Percentiles rank a stretch among this genome's conserved stretches.
phyloP scores from a whole-genome alignment of 257 asterid genomes.

The Nicotiana otophora region DNA sequence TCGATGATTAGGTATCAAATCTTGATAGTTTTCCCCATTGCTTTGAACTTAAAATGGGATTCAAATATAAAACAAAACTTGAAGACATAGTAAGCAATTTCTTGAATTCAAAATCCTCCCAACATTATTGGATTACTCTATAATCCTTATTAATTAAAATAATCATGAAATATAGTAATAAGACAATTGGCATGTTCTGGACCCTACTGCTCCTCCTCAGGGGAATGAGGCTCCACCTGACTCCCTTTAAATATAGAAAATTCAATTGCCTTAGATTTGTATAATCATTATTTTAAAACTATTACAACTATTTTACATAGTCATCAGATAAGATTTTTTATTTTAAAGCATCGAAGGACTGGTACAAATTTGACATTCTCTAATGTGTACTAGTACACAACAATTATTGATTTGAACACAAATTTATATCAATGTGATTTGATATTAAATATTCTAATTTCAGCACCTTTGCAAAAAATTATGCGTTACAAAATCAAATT shows the following conservation, averaged over 20 bases:
- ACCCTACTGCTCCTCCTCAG: conserved; percentile 19
- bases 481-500: too few species aligned
- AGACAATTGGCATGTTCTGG: conserved; percentile 15
- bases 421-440: too few species aligned
- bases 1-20: neutral
- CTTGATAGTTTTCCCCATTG: neutral
- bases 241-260: conserved; percentile 1
- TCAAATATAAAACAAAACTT: conserved; percentile 3
- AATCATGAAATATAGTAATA: neutral
- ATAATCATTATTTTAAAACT: neutral
- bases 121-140: neutral
- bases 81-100: neutral
- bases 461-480: too few species aligned
- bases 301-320: neutral
- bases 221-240: neutral
- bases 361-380: neutral
- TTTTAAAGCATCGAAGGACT: neutral
- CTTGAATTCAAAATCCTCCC: neutral
- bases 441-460: neutral
- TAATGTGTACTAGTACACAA: neutral
- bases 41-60: neutral
- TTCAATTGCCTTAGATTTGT: neutral
- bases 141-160: neutral
- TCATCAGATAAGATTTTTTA: neutral
- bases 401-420: too few species aligned